phyloP scores from a whole-genome alignment of 2,329 filamentous ascomycete species.

The Aspergillus novoparasiticus region DNA sequence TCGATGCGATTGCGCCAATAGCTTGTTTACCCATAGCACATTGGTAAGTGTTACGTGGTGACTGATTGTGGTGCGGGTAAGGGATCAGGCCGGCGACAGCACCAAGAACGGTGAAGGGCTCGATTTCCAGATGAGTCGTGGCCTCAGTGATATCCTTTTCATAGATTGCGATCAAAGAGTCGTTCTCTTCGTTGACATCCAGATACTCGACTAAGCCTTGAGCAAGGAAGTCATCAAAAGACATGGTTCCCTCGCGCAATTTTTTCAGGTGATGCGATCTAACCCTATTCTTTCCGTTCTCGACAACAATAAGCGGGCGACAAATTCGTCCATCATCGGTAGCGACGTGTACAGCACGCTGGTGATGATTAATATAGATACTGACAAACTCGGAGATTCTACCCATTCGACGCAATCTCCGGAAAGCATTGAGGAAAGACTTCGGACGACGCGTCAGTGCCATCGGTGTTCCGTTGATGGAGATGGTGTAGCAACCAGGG shows the following conservation, averaged over 20 bases:
- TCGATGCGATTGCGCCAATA: conserved; percentile 96
- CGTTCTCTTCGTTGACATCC: conserved; percentile 98
- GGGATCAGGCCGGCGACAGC: conserved; percentile 96
- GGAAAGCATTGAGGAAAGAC: conserved; percentile 80
- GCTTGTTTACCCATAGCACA: conserved; percentile 99
- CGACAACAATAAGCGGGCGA: conserved; percentile 91
- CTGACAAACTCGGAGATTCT: conserved; percentile 95
- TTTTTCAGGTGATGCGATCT: conserved; percentile 76
- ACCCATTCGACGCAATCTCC: conserved; percentile 82
- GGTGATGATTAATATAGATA: conserved; percentile 92
- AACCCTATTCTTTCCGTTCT: conserved; percentile 81
- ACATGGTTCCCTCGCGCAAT: conserved; percentile 78
- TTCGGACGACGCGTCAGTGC: conserved; percentile 86
- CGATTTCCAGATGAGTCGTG: conserved; percentile 94
- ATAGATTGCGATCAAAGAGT: conserved; percentile 87
- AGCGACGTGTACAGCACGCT: conserved; percentile 88
- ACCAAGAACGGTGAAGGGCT: conserved; percentile 94
- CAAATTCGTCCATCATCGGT: conserved; percentile 98
- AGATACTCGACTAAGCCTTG: conserved; percentile 93
- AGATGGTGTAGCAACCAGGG: conserved; percentile 82
- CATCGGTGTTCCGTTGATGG: conserved; percentile 93
- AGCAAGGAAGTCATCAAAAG: conserved; percentile 92
- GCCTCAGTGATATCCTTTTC: conserved; percentile 79
- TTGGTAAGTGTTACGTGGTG: conserved; percentile 96
- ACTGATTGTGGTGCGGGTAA: conserved; percentile 98